Evolutionary conservation across 495 filamentous ascomycete species (phyloP), one percentile per base, ranked within the genome.

Genomic region (Extremus antarcticus): DNA sequence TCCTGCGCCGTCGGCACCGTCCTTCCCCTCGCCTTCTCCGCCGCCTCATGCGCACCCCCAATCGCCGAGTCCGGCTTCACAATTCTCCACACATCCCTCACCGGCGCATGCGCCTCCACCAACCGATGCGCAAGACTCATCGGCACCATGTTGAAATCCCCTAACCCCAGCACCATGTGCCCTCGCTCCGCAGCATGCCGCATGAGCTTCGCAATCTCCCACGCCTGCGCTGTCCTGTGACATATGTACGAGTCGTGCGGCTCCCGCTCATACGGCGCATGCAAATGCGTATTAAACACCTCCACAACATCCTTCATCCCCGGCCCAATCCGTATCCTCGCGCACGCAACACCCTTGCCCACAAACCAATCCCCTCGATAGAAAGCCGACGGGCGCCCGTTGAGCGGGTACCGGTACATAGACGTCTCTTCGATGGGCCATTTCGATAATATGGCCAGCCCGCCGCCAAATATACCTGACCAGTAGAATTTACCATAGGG

Each of bases 71-170:
- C 80, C 0, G 90, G 89, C 66, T 91, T 83, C 7, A 92, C 65
- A 25, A 82, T 73, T 19, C 82, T 78, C 92, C 92, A 98, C 17
- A 78, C 78, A 62, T 98, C 92, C 16, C 78, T 73, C 15, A 94
- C 87, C 15, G 86, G 83, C 25, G 86, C 82, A 60, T 90, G 83
- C 1, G 82, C 80, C 22, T 80, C 84, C 62, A 98, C 83, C 54
- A 98, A 71, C 43, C 81, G 79, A 64, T 96, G 88, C n/a, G 88
- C 85, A 19, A 95, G 81, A 1, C 88, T 94, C 2, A 85, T 71
- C 15, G 92, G 91, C 16, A 88, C 67, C 85, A 95, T 95, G 68
- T 98, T 96, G 71, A 97, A 95, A 69, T 96, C 92, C 21, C 92
- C 92, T 7, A 94, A 66, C 0, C 81, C 91, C 17, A 97, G 73